These are phyloP conservation scores for Rhododendron ferrugineum DNA, from an alignment of 148 eudicot genomes.

Conservation along the genomic window DNA sequence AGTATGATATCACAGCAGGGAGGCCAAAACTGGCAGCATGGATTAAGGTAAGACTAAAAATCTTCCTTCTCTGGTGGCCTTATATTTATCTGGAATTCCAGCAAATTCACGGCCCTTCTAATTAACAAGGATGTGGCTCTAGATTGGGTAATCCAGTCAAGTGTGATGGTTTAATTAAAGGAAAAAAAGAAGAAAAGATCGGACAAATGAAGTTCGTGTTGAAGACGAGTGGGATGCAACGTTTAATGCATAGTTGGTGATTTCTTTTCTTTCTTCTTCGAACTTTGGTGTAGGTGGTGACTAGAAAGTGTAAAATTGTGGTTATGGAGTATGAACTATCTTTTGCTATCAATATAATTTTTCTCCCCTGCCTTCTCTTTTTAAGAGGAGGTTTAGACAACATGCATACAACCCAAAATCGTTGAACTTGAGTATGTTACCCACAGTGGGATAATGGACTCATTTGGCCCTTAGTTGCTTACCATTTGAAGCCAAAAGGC, in stretches of 20 bases:
- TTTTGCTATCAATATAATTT: neutral
- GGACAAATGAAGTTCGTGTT: neutral
- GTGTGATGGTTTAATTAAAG: neutral
- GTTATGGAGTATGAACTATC: neutral
- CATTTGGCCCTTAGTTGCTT: neutral
- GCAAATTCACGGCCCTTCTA: neutral
- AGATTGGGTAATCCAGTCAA: neutral
- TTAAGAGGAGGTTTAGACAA: neutral
- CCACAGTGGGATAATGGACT: neutral
- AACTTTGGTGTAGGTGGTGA: neutral
- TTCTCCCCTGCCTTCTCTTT: neutral
- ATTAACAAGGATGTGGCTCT: neutral
- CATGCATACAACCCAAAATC: neutral
- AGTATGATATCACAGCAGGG: conserved; percentile 51
- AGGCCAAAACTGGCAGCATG: conserved; percentile 58
- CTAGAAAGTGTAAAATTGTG: neutral
- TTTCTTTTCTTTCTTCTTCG: neutral
- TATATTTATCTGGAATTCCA: neutral
- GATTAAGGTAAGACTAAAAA: conserved; percentile 53
- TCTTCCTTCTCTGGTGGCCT: neutral
- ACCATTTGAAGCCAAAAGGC: too few relatives aligned
- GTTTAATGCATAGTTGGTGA: neutral
- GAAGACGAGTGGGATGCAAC: neutral
- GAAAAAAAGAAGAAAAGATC: neutral
- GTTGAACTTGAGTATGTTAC: neutral